Evolutionary conservation across 192 early-diverging fungal species (phyloP).

Genomic region (Gigaspora rosea): DNA sequence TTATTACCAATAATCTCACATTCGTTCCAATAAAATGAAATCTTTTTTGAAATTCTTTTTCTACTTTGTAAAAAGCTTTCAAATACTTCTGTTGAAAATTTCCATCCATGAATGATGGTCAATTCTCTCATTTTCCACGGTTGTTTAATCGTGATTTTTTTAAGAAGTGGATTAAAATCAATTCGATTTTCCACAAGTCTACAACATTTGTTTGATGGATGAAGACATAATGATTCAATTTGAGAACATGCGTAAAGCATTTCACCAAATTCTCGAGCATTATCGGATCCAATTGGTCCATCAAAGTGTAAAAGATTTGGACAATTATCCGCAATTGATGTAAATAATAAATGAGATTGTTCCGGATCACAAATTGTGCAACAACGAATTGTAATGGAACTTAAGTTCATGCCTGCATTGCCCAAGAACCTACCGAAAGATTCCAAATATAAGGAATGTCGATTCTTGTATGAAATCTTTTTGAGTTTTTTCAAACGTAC

Average conservation of each 20-base stretch:
- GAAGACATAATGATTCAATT: background rate
- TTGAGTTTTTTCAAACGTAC: background rate
- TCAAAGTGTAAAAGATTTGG: background rate
- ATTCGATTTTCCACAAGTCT: background rate
- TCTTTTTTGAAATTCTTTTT: background rate
- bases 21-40: background rate
- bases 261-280: background rate
- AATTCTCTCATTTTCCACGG: background rate
- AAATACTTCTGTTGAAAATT: background rate
- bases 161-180: background rate
- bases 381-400: background rate
- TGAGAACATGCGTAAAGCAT: background rate
- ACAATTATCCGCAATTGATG: slow-evolving; percentile 1
- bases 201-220: background rate
- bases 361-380: background rate
- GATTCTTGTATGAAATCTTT: background rate
- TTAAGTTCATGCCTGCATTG: background rate
- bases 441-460: background rate
- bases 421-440: background rate
- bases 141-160: background rate
- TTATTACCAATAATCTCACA: background rate
- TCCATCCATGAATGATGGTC: background rate
- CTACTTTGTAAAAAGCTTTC: background rate
- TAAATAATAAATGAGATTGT: background rate
- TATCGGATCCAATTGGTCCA: background rate